Base-by-base conservation (phyloP, 805 yeast species). In the Hanseniaspora hatyaiensis region DNA sequence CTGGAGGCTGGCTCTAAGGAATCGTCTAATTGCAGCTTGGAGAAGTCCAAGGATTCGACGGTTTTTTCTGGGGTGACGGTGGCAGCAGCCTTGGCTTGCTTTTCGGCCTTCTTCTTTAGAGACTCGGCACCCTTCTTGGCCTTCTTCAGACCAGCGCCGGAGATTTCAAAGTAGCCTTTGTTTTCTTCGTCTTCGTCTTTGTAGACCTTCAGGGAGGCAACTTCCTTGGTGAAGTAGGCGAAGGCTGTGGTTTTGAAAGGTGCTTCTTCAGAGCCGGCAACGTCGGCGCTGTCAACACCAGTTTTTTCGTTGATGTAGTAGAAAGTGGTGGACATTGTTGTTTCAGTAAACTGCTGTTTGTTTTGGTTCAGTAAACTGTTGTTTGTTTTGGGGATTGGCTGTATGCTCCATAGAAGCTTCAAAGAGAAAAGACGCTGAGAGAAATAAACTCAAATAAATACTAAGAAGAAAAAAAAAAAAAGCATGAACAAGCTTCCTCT, bases 41-140 rank as follows among this genome's bases (percentile, higher is more conserved):
- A 55, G 63, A 89, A 87, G 60, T 77, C 80, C 72, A 85, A 69
- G 44, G 94, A 79, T 50, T 84, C 94, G 60, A 85, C 70, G 58
- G 82, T 73, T 59, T 79, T 77, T 45, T 83, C 81, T 38, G 77
- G 77, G 24, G 44, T 39, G 20, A n/a, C n/a, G n/a, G 41, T 38
- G 18, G 42, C 26, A 41, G 79, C 80, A 57, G 75, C 76, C 47
- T 72, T 68, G 40, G 59, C 74, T 72, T 56, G 77, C 71, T 70
- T 73, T 51, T 66, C 66, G 15, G 66, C 69, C 54, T 75, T 75
- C 70, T 88, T 89, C 67, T 77, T 85, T 53, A 92, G 69, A 4
- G 94, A 89, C 29, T 88, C 96, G 50, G 82, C 92, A 51, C 95
- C 96, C 65, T 92, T 92, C 66, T 84, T 85, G 57, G 97, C 96